A percentile compares a stretch with the other conserved stretches of the same genome.
phyloP scores from a whole-genome alignment of 768 basidiomycete genomes.

The Grammothele lineata region DNA sequence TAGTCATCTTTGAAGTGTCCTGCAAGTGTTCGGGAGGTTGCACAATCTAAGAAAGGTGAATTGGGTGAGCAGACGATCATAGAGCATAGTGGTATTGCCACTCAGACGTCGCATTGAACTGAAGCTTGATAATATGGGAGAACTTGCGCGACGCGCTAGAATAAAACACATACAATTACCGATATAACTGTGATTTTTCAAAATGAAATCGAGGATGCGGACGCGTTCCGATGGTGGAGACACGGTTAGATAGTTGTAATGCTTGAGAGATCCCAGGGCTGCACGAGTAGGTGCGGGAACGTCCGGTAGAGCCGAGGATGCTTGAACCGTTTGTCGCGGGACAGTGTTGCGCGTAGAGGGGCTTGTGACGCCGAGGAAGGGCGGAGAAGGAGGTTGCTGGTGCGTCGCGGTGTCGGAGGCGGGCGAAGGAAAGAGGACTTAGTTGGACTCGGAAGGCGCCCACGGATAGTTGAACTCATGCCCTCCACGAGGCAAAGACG shows the following conservation, averaged over 20 bases:
- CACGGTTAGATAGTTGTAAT: no score
- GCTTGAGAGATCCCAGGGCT: no score
- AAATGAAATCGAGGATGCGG: no score
- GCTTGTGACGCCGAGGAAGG: not conserved
- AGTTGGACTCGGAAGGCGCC: slow-evolving; percentile 13
- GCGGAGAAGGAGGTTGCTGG: not conserved
- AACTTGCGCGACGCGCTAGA: not conserved
- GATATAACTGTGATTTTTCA: no score
- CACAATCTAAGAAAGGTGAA: not conserved
- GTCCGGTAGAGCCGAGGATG: not conserved
- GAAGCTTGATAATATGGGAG: no score
- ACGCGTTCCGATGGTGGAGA: no score
- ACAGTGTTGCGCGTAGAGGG: not conserved
- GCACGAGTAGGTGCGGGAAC: no score
- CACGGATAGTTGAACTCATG: slow-evolving; percentile 9
- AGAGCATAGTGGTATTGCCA: no score
- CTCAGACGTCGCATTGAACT: no score
- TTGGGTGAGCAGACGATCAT: not conserved
- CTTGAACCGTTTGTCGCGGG: not conserved
- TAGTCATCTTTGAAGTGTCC: no score
- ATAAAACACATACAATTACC: not conserved
- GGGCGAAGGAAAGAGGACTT: not conserved
- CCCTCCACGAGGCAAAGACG: slow-evolving; percentile 8
- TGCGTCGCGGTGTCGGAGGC: no score
- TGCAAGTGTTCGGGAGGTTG: not conserved